Evolutionary conservation across 2,329 filamentous ascomycete species (phyloP), one percentile per base, ranked within the genome.

Genomic region (Chaetomium globosum): DNA sequence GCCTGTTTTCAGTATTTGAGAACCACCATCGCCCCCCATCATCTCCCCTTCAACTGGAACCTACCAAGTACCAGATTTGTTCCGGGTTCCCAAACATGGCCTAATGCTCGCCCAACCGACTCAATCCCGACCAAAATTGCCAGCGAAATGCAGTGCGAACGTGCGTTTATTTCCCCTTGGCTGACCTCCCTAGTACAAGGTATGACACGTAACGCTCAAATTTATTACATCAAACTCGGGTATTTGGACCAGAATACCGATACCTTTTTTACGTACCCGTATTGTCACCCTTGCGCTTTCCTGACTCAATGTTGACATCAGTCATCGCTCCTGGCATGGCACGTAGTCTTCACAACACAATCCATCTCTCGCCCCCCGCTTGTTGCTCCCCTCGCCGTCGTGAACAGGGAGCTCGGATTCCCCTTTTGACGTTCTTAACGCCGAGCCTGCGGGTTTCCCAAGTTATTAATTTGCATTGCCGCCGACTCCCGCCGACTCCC

Each of bases 401-500:
- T 16, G 13, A 39, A 13, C 3, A n/a, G 7, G 4, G 16, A 43
- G 16, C 39, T n/a, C 39, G 39, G 39, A 43, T 19, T n/a, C 39
- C 19, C 5, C n/a, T 43, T 16, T 19, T 43, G 39, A 19, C 5
- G 16, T 19, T n/a, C 16, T n/a, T 43, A 43, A 43, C 39, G 39
- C 39, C 16, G 39, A 43, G 39, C 39, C 5, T 43, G 39, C 16
- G 19, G 5, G 16, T 43, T 43, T 16, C 16, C 39, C 39, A 19
- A 43, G 16, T 19, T 5, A 19, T 43, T 43, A 19, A 43, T 43
- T 39, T 43, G 1, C 46, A 48, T 23, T 36, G 31, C n/a, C 53
- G 31, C 53, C 53, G 53, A 56, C 53, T 56, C 31, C 53, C 53
- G 53, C 53, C 53, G 53, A 56, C 53, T 56, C 53, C 53, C 53